Evolutionary conservation across 352 stramenopile genomes (phyloP), one percentile per base, ranked within the genome.

Genomic region (Globisporangium mamillatum): DNA sequence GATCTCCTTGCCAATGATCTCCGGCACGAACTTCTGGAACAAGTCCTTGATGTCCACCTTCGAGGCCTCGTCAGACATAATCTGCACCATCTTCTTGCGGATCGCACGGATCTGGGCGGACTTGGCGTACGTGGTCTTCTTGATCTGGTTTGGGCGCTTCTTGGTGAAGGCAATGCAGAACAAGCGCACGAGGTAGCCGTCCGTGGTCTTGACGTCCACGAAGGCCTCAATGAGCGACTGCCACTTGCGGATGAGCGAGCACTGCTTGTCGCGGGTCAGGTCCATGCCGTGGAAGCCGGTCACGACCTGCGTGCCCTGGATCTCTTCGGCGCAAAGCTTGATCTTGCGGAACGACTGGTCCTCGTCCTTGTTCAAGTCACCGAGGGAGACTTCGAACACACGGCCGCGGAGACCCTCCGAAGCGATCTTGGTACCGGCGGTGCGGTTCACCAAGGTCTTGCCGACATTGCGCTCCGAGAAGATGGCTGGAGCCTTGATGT

Each of bases 121-220:
- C 84, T 99, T 97, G 65, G 97, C 98, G 89, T 99, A 99, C 77
- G 95, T 99, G 38, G 97, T 99, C 86, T 99, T 98, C 86, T 98
- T 98, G 82, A 99, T 97, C 90, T 99, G 97, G 83, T 99, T 98
- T 41, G 95, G 92, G 77, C 98, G 93, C 74, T 98, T 98, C 83
- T 98, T 99, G 88, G 98, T 99, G 94, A 99, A 99, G 63, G 92
- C 97, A 81, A 99, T 99, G 91, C 93, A 99, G 88, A 99, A 99
- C 67, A 99, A 87, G 75, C 98, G 96, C 60, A 99, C 92, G 53
- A 97, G 89, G 94, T 99, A 99, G 75, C 98, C 98, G 77, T 99
- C 98, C 60, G 97, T 99, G 69, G 98, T 99, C 82, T 97, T 97
- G 58, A 98, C 97, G 76, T 99, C 98, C 58, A 99, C 97, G 75